Base-by-base conservation (phyloP, 306 rosid species). In the Ceratonia siliqua region DNA sequence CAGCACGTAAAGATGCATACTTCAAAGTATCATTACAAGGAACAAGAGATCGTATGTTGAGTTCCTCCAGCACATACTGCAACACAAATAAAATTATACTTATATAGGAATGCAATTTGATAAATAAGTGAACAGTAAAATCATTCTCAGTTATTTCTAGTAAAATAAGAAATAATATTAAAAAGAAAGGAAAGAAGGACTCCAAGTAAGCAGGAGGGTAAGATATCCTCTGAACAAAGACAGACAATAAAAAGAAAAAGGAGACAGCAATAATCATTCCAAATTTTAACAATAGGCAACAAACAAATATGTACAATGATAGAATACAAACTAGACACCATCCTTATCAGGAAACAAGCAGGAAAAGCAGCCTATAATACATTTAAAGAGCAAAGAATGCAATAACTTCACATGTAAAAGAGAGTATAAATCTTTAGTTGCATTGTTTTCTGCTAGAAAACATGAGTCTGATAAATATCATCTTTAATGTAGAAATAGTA, bases 51-150 rank as follows among this genome's bases (percentile, higher is more conserved):
- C 88, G 85, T 45, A 94, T 79, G 70, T 94, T 94, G 75, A 94
- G 97, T 70, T 94, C 98, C 79, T 94, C 98, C 63, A 91, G 80
- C 52, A 91, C 96, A 79, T 88, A 91, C 98, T 93, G 89, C 71
- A 71, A 78, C 13, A 68, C 55, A 84, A 64, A 83, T 62, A 71
- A 66, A 77, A 39, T 27, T 28, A 77, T 33, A 69, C 49, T n/a
- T n/a, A 77, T 72, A 46, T 67, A 25, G 68, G 35, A 39, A 25
- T 9, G 59, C 62, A 73, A 38, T 62, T 80, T 45, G 28, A 54
- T 53, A 7, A 67, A 33, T 41, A 68, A 25, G 8, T 17, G 38
- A 50, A 65, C 49, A 62, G n/a, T 9, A 36, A 45, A 21, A 18
- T 12, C 58, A 58, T 27, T 48, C 22, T 5, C 14, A 49, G 42